Evolutionary conservation across 2,329 filamentous ascomycete genomes (phyloP).

Genomic region (Cladosporium colombiae): DNA sequence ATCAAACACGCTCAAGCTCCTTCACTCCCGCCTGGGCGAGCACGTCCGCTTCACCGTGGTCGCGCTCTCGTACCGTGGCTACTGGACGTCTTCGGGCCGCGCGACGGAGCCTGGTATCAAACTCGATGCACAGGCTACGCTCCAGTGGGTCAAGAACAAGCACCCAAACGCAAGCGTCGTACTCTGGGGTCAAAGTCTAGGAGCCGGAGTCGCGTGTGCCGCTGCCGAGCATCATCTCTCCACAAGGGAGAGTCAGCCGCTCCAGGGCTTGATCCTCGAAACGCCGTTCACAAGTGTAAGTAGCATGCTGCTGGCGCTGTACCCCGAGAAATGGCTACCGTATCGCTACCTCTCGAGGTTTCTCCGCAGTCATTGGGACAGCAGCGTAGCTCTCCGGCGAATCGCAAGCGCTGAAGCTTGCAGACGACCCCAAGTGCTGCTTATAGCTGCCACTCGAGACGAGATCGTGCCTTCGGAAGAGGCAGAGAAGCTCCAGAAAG

Average conservation of each 20-base stretch:
- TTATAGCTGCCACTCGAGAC: conserved; percentile 60
- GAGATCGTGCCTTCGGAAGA: conserved; percentile 61
- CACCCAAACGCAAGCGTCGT: conserved; percentile 47
- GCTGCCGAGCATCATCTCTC: conserved; percentile 51
- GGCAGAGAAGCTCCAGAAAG: conserved; percentile 52
- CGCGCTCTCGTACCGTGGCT: conserved; percentile 65
- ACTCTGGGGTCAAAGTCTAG: conserved; percentile 78
- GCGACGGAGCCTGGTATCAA: conserved; percentile 71
- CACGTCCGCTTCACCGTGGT: conserved; percentile 42
- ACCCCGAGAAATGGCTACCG: conserved; percentile 77
- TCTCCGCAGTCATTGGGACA: conserved; percentile 62
- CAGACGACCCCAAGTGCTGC: conserved; percentile 42
- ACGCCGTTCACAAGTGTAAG: conserved; percentile 73
- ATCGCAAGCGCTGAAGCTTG: conserved; percentile 35
- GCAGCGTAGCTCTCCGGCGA: conserved; percentile 41
- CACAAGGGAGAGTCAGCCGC: conserved; percentile 36
- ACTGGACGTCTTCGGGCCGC: conserved; percentile 74
- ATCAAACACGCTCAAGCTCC: conserved; percentile 47
- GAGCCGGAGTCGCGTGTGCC: conserved; percentile 69
- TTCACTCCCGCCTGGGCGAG: conserved; percentile 35
- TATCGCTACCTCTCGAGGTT: conserved; percentile 76
- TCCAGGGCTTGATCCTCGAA: conserved; percentile 63
- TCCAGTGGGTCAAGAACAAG: conserved; percentile 59
- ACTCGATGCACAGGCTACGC: conserved; percentile 64
- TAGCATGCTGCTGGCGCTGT: conserved; percentile 70